phyloP scores from a whole-genome alignment of 352 stramenopile genomes.

The Phytophthora sojae region DNA sequence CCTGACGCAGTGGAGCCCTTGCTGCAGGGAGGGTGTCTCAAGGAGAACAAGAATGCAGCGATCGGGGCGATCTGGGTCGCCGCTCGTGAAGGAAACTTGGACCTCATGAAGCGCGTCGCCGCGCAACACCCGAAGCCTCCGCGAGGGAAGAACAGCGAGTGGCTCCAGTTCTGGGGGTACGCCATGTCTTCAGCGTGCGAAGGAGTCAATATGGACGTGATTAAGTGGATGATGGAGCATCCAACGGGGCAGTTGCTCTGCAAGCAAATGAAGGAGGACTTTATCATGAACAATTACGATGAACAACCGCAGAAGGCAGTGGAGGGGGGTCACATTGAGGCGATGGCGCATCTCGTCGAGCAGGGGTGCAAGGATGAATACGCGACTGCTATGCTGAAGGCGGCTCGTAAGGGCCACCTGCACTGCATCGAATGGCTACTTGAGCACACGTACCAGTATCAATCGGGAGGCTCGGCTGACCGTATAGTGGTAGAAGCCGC shows the following conservation, averaged over 20 bases:
- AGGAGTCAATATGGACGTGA: not conserved
- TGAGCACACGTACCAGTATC: slow-evolving; percentile 2
- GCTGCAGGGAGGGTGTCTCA: slow-evolving; percentile 1
- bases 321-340: not conserved
- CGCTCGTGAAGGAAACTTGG: not conserved
- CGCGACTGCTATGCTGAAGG: not conserved
- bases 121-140: not conserved
- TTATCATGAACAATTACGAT: slow-evolving; percentile 1
- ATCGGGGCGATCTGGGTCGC: not conserved
- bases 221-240: slow-evolving; percentile 23
- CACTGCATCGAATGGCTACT: slow-evolving; percentile 1
- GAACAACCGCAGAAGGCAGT: not conserved
- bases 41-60: not conserved
- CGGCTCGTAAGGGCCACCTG: not conserved
- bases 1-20: not conserved
- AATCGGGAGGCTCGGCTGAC: not conserved
- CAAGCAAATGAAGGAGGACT: slow-evolving; percentile 7
- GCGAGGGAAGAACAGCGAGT: not conserved
- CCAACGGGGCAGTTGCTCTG: not conserved
- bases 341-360: slow-evolving; percentile 3
- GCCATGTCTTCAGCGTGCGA: not conserved
- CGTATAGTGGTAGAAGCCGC: not conserved
- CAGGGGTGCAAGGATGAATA: slow-evolving; percentile 8
- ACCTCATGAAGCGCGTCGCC: not conserved
- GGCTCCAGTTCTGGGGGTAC: not conserved